A percentile compares a stretch with the other conserved stretches of the same genome.
These are phyloP conservation scores for Chalaropsis ovoidea DNA, from an alignment of 2,329 filamentous ascomycete genomes.

Conservation along the genomic window DNA sequence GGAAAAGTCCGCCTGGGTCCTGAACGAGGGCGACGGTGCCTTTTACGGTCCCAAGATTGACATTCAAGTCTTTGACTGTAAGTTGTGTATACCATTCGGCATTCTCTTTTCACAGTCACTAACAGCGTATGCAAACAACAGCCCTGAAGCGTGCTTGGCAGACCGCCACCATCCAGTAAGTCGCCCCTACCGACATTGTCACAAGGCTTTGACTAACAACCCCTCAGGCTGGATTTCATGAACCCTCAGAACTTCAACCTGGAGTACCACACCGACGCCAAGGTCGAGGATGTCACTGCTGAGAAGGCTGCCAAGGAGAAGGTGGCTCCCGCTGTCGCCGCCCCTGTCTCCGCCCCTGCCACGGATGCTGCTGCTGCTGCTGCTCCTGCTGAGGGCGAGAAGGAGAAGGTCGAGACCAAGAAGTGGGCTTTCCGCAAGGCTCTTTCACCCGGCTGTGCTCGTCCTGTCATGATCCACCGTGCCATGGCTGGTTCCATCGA, in stretches of 20 bases:
- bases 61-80: constrained; percentile 59
- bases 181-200: neutral
- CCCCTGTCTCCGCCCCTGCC: constrained; percentile 23
- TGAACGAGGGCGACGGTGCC: constrained; percentile 90
- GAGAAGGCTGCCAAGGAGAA: constrained; percentile 28
- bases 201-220: neutral
- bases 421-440: constrained; percentile 36
- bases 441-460: constrained; percentile 58
- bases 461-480: constrained; percentile 79
- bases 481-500: constrained; percentile 63
- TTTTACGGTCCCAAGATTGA: constrained; percentile 99
- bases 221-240: constrained; percentile 55
- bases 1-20: constrained; percentile 62
- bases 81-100: neutral
- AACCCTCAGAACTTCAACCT: constrained; percentile 69
- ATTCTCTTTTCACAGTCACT: constrained; percentile 31
- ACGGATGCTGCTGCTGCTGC: constrained; percentile 23
- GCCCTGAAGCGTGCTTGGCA: constrained; percentile 44
- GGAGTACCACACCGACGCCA: constrained; percentile 66
- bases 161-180: constrained; percentile 76
- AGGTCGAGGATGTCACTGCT: constrained; percentile 33
- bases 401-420: constrained; percentile 37
- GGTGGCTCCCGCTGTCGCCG: constrained; percentile 29
- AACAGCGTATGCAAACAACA: neutral
- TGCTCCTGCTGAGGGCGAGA: constrained; percentile 34